These are phyloP conservation scores for Wickerhamiella bombiphila DNA, from an alignment of 805 yeast genomes.

Conservation along the genomic window DNA sequence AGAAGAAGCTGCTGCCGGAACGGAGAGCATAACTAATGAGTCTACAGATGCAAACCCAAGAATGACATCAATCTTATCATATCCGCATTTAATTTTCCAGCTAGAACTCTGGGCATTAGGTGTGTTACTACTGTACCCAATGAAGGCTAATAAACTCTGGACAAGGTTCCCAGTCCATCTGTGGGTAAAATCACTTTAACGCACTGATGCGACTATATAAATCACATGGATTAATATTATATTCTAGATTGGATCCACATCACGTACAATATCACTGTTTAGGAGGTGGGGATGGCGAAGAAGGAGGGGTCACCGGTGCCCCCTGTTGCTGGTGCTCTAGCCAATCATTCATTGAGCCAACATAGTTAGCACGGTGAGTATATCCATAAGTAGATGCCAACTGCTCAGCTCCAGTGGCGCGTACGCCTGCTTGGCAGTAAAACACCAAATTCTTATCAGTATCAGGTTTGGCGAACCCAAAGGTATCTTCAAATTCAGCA, in stretches of 20 bases:
- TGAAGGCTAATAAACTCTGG: too few species aligned
- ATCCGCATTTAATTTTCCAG: too few species aligned
- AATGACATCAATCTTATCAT: too few species aligned
- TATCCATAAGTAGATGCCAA: slow-evolving; percentile 86
- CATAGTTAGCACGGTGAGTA: slow-evolving; percentile 65
- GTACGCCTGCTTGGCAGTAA: slow-evolving; percentile 85
- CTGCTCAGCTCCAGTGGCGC: slow-evolving; percentile 83
- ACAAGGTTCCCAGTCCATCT: too few species aligned
- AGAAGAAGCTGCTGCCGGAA: slow-evolving; percentile 25
- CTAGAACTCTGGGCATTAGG: too few species aligned
- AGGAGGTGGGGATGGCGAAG: neutral
- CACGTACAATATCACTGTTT: neutral
- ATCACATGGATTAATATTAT: too few species aligned
- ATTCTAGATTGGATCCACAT: too few species aligned
- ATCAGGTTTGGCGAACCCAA: slow-evolving; percentile 71
- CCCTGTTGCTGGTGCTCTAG: slow-evolving; percentile 41
- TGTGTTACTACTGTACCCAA: too few species aligned
- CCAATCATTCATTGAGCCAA: slow-evolving; percentile 88
- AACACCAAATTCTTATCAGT: slow-evolving; percentile 61
- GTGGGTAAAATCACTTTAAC: too few species aligned
- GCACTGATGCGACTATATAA: too few species aligned
- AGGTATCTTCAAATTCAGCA: slow-evolving; percentile 67
- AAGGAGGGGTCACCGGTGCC: slow-evolving; percentile 4
- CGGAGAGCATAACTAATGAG: slow-evolving; percentile 16
- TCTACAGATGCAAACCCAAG: too few species aligned